Evolutionary conservation across 2,329 filamentous ascomycete genomes (phyloP), one percentile per base, ranked within the genome.

Genomic region (Arthroderma uncinatum): DNA sequence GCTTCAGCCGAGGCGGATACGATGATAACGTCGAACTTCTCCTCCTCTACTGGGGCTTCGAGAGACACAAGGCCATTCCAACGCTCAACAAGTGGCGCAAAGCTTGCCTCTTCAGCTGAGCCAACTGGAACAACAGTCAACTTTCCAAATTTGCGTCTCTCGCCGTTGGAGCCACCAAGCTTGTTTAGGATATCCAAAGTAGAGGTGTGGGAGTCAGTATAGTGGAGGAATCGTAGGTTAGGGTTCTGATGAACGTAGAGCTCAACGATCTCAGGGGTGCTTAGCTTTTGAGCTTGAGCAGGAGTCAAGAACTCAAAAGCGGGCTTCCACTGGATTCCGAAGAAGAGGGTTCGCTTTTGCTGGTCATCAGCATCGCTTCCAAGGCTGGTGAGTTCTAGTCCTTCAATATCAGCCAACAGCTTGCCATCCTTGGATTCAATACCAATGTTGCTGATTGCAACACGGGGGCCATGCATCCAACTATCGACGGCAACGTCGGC

Each of bases 181-280:
- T 53, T 28, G 14, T 19, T 30, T 6, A 58, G 56, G 8, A 58
- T 36, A 34, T 34, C 21, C 53, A 54, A 63, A 2, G 63, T 64
- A 28, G 63, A 64, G 19, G 60, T 62, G 9, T 62, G 61, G 25
- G 65, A 55, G 10, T 36, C 33, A 19, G 53, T 30, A 25, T 55
- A 60, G 54, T 67, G 64, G 8, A 66, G 56, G 42, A 66, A 61
- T 37, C 62, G 61, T 21, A 62, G 53, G n/a, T 60, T 54, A 2
- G 63, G 64, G 34, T 63, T 54, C 19, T 58, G 57, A 42, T 65
- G 61, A n/a, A 50, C 50, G n/a, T 54, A 57, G 16, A 54, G 47
- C 10, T 57, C 57, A 37, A 59, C n/a, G 23, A 56, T 47, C 23
- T 59, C 57, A 19, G 52, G 42, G 16, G 55, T 39, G 42, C 42